Conservation (phyloP, 73 alveolate species). For the Halteria grandinella region DNA sequence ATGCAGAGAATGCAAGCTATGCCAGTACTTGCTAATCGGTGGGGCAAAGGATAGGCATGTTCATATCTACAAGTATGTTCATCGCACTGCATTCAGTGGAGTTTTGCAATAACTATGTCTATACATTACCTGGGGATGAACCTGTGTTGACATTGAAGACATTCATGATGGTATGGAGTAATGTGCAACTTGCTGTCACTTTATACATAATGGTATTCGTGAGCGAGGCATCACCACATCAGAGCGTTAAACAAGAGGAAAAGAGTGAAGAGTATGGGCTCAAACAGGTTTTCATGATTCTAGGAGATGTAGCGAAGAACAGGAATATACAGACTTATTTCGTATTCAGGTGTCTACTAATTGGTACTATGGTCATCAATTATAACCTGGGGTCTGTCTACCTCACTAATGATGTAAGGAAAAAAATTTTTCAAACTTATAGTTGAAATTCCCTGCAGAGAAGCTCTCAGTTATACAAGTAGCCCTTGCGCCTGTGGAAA, state of each 20-base stretch:
- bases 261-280: not conserved
- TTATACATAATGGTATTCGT: conserved; percentile 33
- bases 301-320: conserved; percentile 4
- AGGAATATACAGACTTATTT: not conserved
- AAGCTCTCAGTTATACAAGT: not conserved
- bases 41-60: conserved; percentile 78
- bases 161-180: conserved; percentile 57
- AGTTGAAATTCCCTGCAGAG: conserved; percentile 24
- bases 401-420: conserved; percentile 18
- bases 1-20: conserved; percentile 47
- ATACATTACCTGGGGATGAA: not conserved
- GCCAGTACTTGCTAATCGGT: conserved; percentile 75
- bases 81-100: conserved; percentile 66
- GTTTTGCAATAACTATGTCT: conserved; percentile 66
- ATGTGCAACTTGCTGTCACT: not conserved
- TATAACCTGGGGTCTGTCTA: not conserved
- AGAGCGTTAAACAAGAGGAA: not conserved
- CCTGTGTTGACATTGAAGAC: conserved; percentile 46
- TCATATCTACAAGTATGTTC: conserved; percentile 54
- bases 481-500: conserved; percentile 13
- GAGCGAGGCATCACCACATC: conserved; percentile 10
- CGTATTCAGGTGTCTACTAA: not conserved
- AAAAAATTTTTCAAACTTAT: not conserved
- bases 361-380: not conserved
- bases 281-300: not conserved